Conservation (phyloP, 768 basidiomycete species). For the Lentinus brumalis region DNA sequence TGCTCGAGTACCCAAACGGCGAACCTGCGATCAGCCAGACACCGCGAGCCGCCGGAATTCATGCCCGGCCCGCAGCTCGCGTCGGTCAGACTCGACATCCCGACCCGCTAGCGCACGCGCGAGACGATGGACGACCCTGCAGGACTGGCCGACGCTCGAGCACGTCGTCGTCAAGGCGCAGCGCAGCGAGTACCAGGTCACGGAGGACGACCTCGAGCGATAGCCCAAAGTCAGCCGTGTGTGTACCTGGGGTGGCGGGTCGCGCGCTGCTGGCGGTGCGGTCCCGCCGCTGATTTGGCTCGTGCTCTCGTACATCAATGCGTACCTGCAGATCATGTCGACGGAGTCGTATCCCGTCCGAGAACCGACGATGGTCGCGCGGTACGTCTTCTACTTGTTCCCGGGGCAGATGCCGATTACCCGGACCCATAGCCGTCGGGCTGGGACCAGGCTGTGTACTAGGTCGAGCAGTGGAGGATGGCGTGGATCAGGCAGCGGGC, state of each 20-base stretch:
- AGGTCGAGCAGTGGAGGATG: not conserved
- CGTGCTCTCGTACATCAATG: not conserved
- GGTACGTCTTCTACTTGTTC: not conserved
- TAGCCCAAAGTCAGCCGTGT: not conserved
- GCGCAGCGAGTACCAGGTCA: constrained; percentile 3
- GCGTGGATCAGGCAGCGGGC: not conserved
- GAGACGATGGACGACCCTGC: not conserved
- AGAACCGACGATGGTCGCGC: not conserved
- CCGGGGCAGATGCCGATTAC: not conserved
- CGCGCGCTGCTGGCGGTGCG: not conserved
- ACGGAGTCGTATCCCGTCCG: not conserved
- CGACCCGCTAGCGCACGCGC: constrained; percentile 1
- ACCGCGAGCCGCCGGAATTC: not conserved
- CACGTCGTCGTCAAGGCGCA: not conserved
- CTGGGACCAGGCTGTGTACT: not conserved
- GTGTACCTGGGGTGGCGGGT: not conserved
- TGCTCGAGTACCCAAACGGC: constrained; percentile 1
- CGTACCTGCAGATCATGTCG: not conserved
- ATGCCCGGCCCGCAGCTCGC: not conserved
- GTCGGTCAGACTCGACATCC: not conserved
- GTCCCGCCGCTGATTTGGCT: not conserved
- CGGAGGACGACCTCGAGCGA: constrained; percentile 1
- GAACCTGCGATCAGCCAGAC: not conserved
- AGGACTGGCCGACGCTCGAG: not conserved
- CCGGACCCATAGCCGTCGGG: not conserved